A percentile compares a stretch with the other conserved stretches of the same genome.
phyloP scores from a whole-genome alignment of 257 asterid species.

The Solanum okadae region DNA sequence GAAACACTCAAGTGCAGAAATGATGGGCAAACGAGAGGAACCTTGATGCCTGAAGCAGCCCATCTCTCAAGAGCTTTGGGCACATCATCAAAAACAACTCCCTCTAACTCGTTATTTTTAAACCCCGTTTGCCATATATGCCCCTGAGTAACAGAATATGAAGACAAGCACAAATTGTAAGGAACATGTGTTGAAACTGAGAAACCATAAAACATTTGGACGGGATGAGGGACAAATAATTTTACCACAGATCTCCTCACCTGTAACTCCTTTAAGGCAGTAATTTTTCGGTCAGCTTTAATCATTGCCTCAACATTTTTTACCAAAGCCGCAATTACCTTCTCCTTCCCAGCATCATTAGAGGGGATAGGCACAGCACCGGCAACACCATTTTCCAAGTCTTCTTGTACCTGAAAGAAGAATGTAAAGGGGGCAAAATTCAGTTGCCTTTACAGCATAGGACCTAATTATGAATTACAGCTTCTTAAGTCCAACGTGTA shows the following conservation, averaged over 20 bases:
- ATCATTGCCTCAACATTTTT: constrained; percentile 87
- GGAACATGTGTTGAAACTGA: neutral
- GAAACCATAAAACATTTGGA: neutral
- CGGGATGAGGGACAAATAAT: neutral
- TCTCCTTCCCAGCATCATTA: constrained; percentile 58
- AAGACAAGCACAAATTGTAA: neutral
- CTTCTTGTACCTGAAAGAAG: constrained; percentile 57
- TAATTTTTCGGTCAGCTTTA: constrained; percentile 86
- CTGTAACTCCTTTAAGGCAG: constrained; percentile 86
- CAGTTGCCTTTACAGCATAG: neutral
- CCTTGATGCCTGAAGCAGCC: constrained; percentile 72
- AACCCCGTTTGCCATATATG: constrained; percentile 82
- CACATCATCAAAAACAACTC: constrained; percentile 63
- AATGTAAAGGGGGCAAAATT: neutral
- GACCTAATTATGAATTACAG: neutral
- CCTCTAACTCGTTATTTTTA: constrained; percentile 43
- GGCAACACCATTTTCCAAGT: constrained; percentile 50
- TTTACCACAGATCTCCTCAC: constrained; percentile 19
- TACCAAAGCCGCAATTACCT: constrained; percentile 67
- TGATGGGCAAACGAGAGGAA: constrained; percentile 4
- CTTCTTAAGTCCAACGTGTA: neutral
- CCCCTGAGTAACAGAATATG: constrained; percentile 33
- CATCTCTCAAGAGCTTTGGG: constrained; percentile 80
- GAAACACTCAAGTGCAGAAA: neutral
- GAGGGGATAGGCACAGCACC: constrained; percentile 76